A percentile compares a stretch with the other conserved stretches of the same genome.
Evolutionary conservation across 148 eudicot genomes (phyloP).

Genomic region (Salicornia ramosissima): DNA sequence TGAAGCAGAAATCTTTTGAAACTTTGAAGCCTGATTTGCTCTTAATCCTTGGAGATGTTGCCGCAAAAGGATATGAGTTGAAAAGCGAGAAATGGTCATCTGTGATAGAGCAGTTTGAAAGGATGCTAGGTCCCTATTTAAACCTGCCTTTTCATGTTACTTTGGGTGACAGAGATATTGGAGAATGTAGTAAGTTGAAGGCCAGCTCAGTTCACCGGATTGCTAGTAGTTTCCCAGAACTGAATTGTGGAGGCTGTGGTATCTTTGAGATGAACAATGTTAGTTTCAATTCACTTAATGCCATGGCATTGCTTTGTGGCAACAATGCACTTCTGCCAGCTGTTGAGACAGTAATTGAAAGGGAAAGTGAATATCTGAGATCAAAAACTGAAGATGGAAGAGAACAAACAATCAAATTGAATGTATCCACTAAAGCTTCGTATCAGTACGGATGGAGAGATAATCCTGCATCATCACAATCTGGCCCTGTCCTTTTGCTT

Average conservation of each 20-base stretch:
- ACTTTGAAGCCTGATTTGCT: constrained; percentile 25
- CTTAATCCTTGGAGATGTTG: constrained; percentile 21
- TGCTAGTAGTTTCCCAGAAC: constrained; percentile 15
- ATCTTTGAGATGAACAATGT: constrained; percentile 19
- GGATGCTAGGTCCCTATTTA: constrained; percentile 19
- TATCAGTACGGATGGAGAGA: constrained; percentile 15
- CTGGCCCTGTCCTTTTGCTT: constrained; percentile 24
- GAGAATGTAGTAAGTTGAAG: constrained; percentile 19
- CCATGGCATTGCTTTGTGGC: constrained; percentile 21
- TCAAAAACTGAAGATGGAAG: constrained; percentile 1
- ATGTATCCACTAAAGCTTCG: not conserved
- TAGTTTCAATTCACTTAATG: constrained; percentile 20
- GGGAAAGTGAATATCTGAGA: constrained; percentile 17
- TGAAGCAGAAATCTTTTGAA: constrained; percentile 21
- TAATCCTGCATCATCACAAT: constrained; percentile 12
- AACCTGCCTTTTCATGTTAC: constrained; percentile 21
- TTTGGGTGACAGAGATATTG: constrained; percentile 20
- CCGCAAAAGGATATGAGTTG: constrained; percentile 17
- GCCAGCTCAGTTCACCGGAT: not conserved
- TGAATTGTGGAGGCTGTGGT: constrained; percentile 23
- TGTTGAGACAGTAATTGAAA: constrained; percentile 20
- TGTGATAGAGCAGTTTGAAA: constrained; percentile 11
- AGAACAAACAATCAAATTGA: not conserved
- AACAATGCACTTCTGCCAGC: constrained; percentile 17
- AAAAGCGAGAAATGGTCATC: constrained; percentile 19